These are phyloP conservation scores for Trichocladium antarcticum DNA, from an alignment of 495 filamentous ascomycete genomes.

Conservation along the genomic window DNA sequence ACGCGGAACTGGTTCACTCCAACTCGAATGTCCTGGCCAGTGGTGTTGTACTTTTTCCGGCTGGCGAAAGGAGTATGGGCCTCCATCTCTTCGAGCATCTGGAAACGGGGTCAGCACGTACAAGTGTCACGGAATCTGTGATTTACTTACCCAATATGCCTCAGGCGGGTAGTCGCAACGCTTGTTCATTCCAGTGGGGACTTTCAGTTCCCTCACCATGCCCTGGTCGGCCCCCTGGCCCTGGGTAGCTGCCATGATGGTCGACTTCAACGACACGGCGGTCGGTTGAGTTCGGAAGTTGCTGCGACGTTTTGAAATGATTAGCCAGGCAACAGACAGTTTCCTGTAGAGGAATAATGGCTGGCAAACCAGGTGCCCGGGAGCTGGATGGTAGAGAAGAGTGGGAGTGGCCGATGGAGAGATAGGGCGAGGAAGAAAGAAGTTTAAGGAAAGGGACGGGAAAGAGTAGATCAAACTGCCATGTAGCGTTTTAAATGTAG, in stretches of 20 bases:
- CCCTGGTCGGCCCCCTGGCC: neutral
- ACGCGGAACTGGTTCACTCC: conserved; percentile 66
- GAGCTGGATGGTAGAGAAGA: neutral
- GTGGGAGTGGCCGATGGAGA: neutral
- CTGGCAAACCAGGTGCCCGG: too few relatives aligned
- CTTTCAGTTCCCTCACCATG: neutral
- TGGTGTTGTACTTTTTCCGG: conserved; percentile 45
- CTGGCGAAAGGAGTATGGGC: conserved; percentile 12
- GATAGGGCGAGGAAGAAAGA: neutral
- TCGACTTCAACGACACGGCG: too few relatives aligned
- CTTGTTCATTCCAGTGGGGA: conserved; percentile 21
- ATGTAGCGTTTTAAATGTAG: too few relatives aligned
- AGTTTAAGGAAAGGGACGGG: neutral
- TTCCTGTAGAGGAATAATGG: neutral
- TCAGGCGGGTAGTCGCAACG: conserved; percentile 37
- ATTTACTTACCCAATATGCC: conserved; percentile 26
- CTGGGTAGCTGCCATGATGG: too few relatives aligned
- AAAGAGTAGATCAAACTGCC: neutral
- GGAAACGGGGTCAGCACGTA: neutral
- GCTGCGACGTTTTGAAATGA: neutral
- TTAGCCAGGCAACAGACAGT: neutral
- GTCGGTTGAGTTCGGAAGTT: too few relatives aligned
- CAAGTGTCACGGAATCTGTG: neutral
- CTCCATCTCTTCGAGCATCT: neutral
- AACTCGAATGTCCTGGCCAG: conserved; percentile 48